Evolutionary conservation across 805 yeast genomes (phyloP).

Genomic region (Starmerella tilneyi): DNA sequence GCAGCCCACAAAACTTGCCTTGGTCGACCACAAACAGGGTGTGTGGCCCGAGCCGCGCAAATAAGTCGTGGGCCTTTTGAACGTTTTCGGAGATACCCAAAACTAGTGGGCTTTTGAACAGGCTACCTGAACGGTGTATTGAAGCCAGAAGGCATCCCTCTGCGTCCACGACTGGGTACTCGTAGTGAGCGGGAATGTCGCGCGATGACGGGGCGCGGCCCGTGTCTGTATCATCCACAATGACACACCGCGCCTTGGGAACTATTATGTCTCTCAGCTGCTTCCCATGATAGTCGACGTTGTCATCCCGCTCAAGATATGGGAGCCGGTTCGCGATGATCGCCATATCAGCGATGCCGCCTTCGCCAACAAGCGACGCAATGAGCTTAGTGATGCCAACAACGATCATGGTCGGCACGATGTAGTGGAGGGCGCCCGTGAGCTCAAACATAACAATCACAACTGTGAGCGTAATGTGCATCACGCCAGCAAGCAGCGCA

Average conservation of each 20-base stretch:
- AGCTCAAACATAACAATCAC: constrained; percentile 92
- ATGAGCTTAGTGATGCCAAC: constrained; percentile 78
- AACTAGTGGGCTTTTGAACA: constrained; percentile 45
- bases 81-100: constrained; percentile 46
- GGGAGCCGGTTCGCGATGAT: constrained; percentile 83
- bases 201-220: constrained; percentile 3
- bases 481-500: constrained; percentile 87
- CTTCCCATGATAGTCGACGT: constrained; percentile 34
- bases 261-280: constrained; percentile 55
- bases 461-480: constrained; percentile 83
- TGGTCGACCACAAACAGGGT: constrained; percentile 54
- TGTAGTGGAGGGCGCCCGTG: constrained; percentile 87
- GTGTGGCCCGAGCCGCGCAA: constrained; percentile 71
- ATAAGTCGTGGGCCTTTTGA: constrained; percentile 54
- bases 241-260: constrained; percentile 22
- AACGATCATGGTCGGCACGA: constrained; percentile 92
- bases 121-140: constrained; percentile 18
- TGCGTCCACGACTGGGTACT: constrained; percentile 34
- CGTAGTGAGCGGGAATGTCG: constrained; percentile 5
- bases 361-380: constrained; percentile 64
- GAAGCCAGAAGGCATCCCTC: constrained; percentile 29
- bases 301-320: constrained; percentile 57
- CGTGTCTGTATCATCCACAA: constrained; percentile 19
- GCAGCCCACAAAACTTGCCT: constrained; percentile 55
- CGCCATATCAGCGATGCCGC: constrained; percentile 95